These are phyloP conservation scores for Scytalidium sp. DNA, from an alignment of 2,329 filamentous ascomycete species.

Conservation along the genomic window DNA sequence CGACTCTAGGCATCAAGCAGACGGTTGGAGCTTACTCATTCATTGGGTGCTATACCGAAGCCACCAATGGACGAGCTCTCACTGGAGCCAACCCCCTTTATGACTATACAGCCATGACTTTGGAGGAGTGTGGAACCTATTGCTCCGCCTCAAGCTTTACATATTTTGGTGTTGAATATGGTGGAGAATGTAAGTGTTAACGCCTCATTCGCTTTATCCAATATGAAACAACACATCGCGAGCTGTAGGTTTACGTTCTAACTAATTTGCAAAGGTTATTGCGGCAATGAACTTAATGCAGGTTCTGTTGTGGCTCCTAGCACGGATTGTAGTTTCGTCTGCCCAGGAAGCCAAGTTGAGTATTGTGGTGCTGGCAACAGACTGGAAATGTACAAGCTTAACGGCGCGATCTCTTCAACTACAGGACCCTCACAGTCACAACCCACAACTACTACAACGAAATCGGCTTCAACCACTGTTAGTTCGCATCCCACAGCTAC, in stretches of 20 bases:
- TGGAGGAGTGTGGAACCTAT: slow-evolving; percentile 43
- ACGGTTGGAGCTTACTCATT: slow-evolving; percentile 41
- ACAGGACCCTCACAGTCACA: background rate
- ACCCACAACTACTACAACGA: slow-evolving; percentile 2
- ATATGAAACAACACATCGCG: no score
- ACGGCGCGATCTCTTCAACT: slow-evolving; percentile 5
- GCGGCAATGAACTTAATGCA: slow-evolving; percentile 38
- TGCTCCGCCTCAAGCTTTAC: slow-evolving; percentile 38
- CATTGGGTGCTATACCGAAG: slow-evolving; percentile 49
- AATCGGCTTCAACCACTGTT: background rate
- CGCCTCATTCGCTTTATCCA: no score
- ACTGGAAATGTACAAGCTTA: slow-evolving; percentile 16
- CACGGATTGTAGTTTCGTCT: slow-evolving; percentile 15
- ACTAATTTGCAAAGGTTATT: slow-evolving; percentile 33
- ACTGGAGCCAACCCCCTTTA: slow-evolving; percentile 36
- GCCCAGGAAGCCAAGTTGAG: slow-evolving; percentile 13
- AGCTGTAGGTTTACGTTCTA: slow-evolving; percentile 14
- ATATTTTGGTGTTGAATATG: slow-evolving; percentile 51
- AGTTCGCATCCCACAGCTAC: slow-evolving; percentile 2
- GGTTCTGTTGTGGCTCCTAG: slow-evolving; percentile 8
- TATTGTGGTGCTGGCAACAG: slow-evolving; percentile 19
- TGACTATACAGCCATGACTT: slow-evolving; percentile 41
- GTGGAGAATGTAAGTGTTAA: slow-evolving; percentile 47
- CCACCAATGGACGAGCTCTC: slow-evolving; percentile 40
- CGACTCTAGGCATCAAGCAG: slow-evolving; percentile 22